A percentile compares a stretch with the other conserved stretches of the same genome.
Conservation (phyloP, 2,329 filamentous ascomycete species). For the Sphaerostilbella broomeana region DNA sequence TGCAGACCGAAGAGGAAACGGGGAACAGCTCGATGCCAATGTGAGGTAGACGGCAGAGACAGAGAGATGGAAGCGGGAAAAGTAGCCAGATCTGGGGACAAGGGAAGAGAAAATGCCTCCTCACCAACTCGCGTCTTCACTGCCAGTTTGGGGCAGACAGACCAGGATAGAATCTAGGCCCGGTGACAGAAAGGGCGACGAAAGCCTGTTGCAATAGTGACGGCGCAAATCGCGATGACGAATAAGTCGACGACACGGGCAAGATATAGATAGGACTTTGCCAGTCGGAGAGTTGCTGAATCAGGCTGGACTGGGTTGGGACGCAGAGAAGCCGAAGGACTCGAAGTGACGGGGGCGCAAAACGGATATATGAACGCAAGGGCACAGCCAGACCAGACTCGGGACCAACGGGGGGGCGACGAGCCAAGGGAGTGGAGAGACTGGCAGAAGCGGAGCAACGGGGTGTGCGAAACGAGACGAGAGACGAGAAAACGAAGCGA, state of each 20-base stretch:
- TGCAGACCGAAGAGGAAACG: slow-evolving; percentile 12
- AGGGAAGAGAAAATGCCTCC: slow-evolving; percentile 4
- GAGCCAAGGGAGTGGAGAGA: background rate
- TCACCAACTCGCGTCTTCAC: slow-evolving; percentile 9
- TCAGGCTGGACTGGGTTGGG: too few relatives aligned
- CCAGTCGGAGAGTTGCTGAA: too few relatives aligned
- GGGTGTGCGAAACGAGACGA: background rate
- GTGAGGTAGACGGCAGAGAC: background rate
- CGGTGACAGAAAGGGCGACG: too few relatives aligned
- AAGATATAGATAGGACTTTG: too few relatives aligned
- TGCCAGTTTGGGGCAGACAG: background rate
- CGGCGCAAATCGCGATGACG: too few relatives aligned
- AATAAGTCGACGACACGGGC: too few relatives aligned
- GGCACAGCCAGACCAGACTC: too few relatives aligned
- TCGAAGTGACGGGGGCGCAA: slow-evolving; percentile 10
- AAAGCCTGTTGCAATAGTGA: too few relatives aligned
- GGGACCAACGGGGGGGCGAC: slow-evolving; percentile 6
- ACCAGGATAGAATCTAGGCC: background rate
- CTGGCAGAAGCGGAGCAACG: too few relatives aligned
- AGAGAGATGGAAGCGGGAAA: slow-evolving; percentile 2
- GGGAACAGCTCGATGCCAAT: slow-evolving; percentile 2
- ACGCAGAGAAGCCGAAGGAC: slow-evolving; percentile 1
- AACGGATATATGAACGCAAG: slow-evolving; percentile 12
- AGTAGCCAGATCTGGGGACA: slow-evolving; percentile 7
- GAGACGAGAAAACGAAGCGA: background rate